These are phyloP conservation scores for Fusarium scirpi DNA, from an alignment of 2,329 filamentous ascomycete species.

Conservation along the genomic window DNA sequence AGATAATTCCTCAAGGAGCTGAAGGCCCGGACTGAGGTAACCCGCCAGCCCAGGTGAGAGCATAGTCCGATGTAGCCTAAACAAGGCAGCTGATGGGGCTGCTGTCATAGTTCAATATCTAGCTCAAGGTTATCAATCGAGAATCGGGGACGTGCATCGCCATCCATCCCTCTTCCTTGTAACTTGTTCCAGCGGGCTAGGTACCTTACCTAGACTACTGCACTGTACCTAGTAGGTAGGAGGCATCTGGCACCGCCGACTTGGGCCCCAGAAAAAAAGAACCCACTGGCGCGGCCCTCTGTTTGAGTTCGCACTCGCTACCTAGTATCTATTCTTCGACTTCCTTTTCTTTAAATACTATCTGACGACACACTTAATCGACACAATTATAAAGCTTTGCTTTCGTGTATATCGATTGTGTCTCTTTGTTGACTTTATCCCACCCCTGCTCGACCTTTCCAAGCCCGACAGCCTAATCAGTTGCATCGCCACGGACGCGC, in stretches of 20 bases:
- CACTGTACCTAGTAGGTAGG: not conserved
- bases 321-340: not conserved
- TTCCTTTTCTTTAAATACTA: slow-evolving; percentile 10
- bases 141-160: slow-evolving; percentile 35
- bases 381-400: slow-evolving; percentile 21
- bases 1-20: slow-evolving; percentile 30
- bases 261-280: slow-evolving; percentile 36
- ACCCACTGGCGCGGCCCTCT: slow-evolving; percentile 27
- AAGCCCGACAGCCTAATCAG: slow-evolving; percentile 22
- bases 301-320: slow-evolving; percentile 32
- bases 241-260: slow-evolving; percentile 32
- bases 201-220: not conserved
- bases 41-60: slow-evolving; percentile 5
- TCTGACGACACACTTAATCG: slow-evolving; percentile 1
- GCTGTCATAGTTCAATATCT: slow-evolving; percentile 29
- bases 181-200: slow-evolving; percentile 19
- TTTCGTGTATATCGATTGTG: slow-evolving; percentile 5
- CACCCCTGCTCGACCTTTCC: not conserved
- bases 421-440: not conserved
- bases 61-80: slow-evolving; percentile 9
- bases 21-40: slow-evolving; percentile 31
- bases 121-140: slow-evolving; percentile 39
- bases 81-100: slow-evolving; percentile 30
- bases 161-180: slow-evolving; percentile 4
- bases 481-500: slow-evolving; percentile 9